Evolutionary conservation across 2,329 filamentous ascomycete species (phyloP).

Genomic region (Apiospora arundinis): DNA sequence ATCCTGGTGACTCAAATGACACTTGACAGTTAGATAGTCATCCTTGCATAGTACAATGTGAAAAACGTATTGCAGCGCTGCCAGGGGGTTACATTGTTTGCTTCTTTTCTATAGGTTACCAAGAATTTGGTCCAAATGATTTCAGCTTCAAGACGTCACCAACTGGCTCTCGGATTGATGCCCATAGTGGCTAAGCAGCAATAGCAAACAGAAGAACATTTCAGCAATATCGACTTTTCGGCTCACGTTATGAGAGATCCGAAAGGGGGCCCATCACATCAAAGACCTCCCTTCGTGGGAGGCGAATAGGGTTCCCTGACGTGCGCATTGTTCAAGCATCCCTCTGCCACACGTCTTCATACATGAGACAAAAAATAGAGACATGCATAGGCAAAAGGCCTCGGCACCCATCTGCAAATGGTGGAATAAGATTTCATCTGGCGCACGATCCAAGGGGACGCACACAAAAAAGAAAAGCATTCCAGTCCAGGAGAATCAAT

Average conservation of each 20-base stretch:
- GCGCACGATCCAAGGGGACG: slow-evolving; percentile 2
- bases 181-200: not conserved
- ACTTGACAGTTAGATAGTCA: not conserved
- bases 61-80: not conserved
- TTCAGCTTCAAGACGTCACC: slow-evolving; percentile 1
- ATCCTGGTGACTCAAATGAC: not conserved
- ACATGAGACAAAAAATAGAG: slow-evolving; percentile 22
- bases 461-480: slow-evolving; percentile 8
- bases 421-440: slow-evolving; percentile 7
- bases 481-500: slow-evolving; percentile 3
- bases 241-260: not conserved
- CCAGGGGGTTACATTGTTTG: not conserved
- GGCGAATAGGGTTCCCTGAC: not conserved
- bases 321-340: slow-evolving; percentile 14
- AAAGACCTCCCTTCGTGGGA: not conserved
- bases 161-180: not conserved
- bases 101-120: slow-evolving; percentile 9
- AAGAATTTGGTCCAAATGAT: not conserved
- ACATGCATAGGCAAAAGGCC: slow-evolving; percentile 21
- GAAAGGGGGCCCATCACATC: not conserved
- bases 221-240: not conserved
- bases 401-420: slow-evolving; percentile 4
- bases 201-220: not conserved
- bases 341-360: not conserved
- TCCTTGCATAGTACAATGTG: not conserved